Evolutionary conservation across 2,329 filamentous ascomycete genomes (phyloP).

Genomic region (Furcasterigmium furcatum): DNA sequence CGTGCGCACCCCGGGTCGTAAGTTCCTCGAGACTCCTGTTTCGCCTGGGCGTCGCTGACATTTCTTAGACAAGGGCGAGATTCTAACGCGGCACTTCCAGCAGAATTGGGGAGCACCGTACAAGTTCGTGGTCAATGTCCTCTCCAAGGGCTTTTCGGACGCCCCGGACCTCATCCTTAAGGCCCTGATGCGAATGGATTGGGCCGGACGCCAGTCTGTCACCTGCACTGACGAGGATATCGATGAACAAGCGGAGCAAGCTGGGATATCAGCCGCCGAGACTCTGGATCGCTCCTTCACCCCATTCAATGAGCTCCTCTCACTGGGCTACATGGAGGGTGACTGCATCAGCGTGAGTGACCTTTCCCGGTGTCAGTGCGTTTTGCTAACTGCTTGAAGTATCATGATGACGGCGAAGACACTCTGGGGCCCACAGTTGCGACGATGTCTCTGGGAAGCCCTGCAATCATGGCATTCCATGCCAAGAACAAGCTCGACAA

Average conservation of each 20-base stretch:
- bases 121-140: conserved; percentile 59
- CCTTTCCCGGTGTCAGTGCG: background rate
- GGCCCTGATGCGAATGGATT: conserved; percentile 49
- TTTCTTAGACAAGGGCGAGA: conserved; percentile 30
- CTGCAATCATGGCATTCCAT: conserved; percentile 55
- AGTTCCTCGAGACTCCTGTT: too few relatives aligned
- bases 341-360: conserved; percentile 51
- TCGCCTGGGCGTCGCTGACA: too few relatives aligned
- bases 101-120: conserved; percentile 63
- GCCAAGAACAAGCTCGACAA: conserved; percentile 41
- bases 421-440: conserved; percentile 61
- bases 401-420: conserved; percentile 64
- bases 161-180: conserved; percentile 45
- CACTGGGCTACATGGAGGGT: conserved; percentile 59
- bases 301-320: conserved; percentile 62
- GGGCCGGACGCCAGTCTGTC: conserved; percentile 45
- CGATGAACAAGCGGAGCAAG: conserved; percentile 2
- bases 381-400: conserved; percentile 28
- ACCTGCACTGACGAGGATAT: conserved; percentile 15
- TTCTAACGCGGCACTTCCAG: conserved; percentile 47
- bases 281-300: conserved; percentile 21
- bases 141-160: conserved; percentile 43
- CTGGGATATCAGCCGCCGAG: conserved; percentile 3
- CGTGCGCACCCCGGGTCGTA: conserved; percentile 27
- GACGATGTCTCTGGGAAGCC: conserved; percentile 56